A percentile compares a stretch with the other conserved stretches of the same genome.
These are phyloP conservation scores for Fagopyrum homotropicum DNA, from an alignment of 148 eudicot species.

Conservation along the genomic window DNA sequence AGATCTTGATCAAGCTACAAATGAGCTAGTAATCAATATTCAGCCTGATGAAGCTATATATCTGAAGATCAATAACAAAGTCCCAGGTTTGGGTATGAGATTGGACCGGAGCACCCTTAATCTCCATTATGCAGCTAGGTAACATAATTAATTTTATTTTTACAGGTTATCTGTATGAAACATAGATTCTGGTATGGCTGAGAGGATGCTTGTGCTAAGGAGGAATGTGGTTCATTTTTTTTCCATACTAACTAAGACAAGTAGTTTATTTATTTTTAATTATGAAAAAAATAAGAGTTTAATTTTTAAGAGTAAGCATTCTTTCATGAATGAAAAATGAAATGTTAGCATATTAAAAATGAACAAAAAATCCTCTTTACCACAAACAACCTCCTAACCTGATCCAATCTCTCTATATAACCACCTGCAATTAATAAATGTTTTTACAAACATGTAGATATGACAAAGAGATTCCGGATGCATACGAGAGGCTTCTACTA, in stretches of 20 bases:
- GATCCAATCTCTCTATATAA: neutral
- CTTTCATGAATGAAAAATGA: too few relatives aligned
- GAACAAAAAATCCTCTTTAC: neutral
- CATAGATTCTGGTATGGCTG: too few relatives aligned
- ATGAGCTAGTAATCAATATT: conserved; percentile 92
- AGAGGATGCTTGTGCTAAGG: too few relatives aligned
- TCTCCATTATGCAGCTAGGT: conserved; percentile 93
- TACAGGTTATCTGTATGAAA: neutral
- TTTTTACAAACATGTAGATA: conserved; percentile 37
- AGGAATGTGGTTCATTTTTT: too few relatives aligned
- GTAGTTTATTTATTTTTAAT: too few relatives aligned
- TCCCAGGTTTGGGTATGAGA: conserved; percentile 92
- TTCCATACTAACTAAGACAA: too few relatives aligned
- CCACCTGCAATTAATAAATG: neutral
- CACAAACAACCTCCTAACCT: neutral
- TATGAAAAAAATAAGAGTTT: too few relatives aligned
- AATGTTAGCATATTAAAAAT: too few relatives aligned
- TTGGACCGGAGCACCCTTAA: conserved; percentile 90
- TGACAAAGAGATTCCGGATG: conserved; percentile 92
- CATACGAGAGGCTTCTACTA: conserved; percentile 89
- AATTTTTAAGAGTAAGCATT: too few relatives aligned
- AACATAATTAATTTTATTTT: conserved; percentile 5
- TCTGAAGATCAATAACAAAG: conserved; percentile 89
- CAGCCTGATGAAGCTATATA: conserved; percentile 95
- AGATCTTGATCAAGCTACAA: conserved; percentile 80